phyloP scores from a whole-genome alignment of 345 rosid genomes.

The Heritiera fomes region DNA sequence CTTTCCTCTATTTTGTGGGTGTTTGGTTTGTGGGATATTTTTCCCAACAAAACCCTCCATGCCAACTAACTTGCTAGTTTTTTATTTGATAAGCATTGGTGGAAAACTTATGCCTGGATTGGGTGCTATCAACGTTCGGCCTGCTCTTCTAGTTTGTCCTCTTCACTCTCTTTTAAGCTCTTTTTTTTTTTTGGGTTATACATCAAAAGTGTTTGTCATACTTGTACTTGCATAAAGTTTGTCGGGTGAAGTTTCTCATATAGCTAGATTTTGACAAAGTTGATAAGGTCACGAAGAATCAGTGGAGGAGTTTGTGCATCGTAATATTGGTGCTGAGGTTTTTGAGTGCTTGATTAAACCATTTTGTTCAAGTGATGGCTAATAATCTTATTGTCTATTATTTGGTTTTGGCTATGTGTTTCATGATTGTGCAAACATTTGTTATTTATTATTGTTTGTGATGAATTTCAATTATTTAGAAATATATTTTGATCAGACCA shows the following conservation, averaged over 20 bases:
- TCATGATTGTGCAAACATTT: slow-evolving; percentile 1
- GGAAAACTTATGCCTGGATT: slow-evolving; percentile 88
- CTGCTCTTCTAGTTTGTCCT: slow-evolving; percentile 85
- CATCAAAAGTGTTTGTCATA: not conserved
- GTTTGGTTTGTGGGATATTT: too few relatives aligned
- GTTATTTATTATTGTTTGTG: not conserved
- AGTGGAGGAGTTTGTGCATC: slow-evolving; percentile 90
- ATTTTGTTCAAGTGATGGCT: slow-evolving; percentile 76
- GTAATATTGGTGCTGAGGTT: slow-evolving; percentile 89
- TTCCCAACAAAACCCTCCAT: slow-evolving; percentile 41
- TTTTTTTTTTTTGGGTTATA: not conserved
- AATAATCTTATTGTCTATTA: not conserved
- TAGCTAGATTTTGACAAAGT: slow-evolving; percentile 58
- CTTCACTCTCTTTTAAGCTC: slow-evolving; percentile 21
- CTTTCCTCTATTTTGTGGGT: too few relatives aligned
- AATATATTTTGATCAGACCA: not conserved
- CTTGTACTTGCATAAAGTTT: not conserved
- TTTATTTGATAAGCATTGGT: slow-evolving; percentile 82
- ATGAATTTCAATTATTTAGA: not conserved
- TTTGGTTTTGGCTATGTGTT: not conserved
- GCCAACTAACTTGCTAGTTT: slow-evolving; percentile 66
- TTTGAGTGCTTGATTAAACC: slow-evolving; percentile 93
- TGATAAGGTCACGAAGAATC: slow-evolving; percentile 96
- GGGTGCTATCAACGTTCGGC: slow-evolving; percentile 83
- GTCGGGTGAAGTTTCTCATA: slow-evolving; percentile 41